Evolutionary conservation across 2,329 filamentous ascomycete species (phyloP).

Genomic region (Emergomyces pasteurianus): DNA sequence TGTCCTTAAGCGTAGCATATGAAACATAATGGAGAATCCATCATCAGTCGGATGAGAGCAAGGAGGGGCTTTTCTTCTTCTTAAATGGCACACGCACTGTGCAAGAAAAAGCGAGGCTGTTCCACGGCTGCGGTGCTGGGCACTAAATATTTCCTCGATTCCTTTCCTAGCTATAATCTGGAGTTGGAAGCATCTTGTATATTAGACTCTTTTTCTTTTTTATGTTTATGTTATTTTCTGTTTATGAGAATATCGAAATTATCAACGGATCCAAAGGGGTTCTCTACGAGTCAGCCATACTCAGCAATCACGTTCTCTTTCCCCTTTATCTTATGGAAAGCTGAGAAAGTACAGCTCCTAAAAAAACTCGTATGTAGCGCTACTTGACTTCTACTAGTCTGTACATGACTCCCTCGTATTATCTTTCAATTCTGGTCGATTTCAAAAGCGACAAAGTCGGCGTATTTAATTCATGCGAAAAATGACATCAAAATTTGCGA

Average conservation of each 20-base stretch:
- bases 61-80: not conserved
- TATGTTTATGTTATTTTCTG: not conserved
- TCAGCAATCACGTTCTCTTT: not conserved
- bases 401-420: not conserved
- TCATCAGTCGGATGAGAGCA: not conserved
- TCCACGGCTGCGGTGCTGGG: not conserved
- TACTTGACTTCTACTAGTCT: not conserved
- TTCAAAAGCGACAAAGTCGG: not conserved
- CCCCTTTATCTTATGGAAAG: not conserved
- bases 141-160: not conserved
- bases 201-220: not conserved
- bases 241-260: not conserved
- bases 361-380: not conserved
- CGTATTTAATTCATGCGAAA: not conserved
- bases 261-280: not conserved
- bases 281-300: not conserved
- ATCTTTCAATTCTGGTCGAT: not conserved
- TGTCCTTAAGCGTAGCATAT: not conserved
- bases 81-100: not conserved
- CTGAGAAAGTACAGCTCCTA: no score
- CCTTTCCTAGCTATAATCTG: not conserved
- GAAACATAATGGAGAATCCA: not conserved
- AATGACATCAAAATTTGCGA: not conserved
- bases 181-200: constrained; percentile 2
- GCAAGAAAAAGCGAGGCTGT: not conserved